phyloP scores from a whole-genome alignment of 768 basidiomycete species.

The Leccinum truebloodii region DNA sequence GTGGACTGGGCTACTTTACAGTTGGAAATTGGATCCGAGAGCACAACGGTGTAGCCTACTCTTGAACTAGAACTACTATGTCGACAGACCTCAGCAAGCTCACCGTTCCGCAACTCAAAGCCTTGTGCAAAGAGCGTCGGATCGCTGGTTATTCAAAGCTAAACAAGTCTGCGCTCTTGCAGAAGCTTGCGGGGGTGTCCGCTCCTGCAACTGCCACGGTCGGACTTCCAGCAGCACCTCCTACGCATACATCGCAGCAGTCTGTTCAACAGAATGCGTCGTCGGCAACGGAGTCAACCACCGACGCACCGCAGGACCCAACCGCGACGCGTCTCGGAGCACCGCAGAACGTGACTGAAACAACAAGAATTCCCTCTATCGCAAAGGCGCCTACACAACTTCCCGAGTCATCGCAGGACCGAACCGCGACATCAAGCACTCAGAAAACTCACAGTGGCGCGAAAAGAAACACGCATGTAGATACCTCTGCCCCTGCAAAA shows the following conservation, averaged over 20 bases:
- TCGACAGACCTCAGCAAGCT: slow-evolving; percentile 35
- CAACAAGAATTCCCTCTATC: neutral
- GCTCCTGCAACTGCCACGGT: neutral
- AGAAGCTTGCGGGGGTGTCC: slow-evolving; percentile 37
- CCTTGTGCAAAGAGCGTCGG: slow-evolving; percentile 63
- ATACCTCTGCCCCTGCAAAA: slow-evolving; percentile 14
- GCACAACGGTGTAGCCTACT: slow-evolving; percentile 2
- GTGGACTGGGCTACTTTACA: slow-evolving; percentile 21
- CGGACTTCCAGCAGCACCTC: too few relatives aligned
- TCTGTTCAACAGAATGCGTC: neutral
- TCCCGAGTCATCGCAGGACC: neutral
- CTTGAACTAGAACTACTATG: slow-evolving; percentile 8
- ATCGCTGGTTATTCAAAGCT: slow-evolving; percentile 71
- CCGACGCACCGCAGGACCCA: neutral
- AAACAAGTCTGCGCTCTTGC: slow-evolving; percentile 55
- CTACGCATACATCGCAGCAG: neutral
- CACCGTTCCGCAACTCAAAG: slow-evolving; percentile 65
- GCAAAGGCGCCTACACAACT: neutral
- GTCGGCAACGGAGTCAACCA: neutral
- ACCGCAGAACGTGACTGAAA: neutral
- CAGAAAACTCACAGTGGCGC: neutral
- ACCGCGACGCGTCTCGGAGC: neutral
- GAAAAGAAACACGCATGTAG: slow-evolving; percentile 27
- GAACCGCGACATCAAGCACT: neutral
- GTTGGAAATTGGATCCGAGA: slow-evolving; percentile 18